Evolutionary conservation across 306 rosid genomes (phyloP).

Genomic region (Cotoneaster glaucophyllus): DNA sequence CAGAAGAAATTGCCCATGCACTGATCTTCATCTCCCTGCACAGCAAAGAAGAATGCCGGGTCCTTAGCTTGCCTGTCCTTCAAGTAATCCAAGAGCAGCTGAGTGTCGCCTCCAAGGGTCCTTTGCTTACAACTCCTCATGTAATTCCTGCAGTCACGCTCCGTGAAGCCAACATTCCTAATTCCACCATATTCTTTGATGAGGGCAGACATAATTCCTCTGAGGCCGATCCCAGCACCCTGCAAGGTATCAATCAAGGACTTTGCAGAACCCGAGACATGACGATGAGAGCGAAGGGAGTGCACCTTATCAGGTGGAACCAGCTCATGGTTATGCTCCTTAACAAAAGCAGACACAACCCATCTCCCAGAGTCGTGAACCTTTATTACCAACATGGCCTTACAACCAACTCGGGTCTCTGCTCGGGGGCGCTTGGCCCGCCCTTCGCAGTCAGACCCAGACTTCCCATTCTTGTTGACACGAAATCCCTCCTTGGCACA

Average conservation of each 20-base stretch:
- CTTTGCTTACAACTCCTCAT: constrained; percentile 29
- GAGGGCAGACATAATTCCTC: constrained; percentile 38
- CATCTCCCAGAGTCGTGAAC: constrained; percentile 38
- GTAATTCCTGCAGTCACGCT: constrained; percentile 36
- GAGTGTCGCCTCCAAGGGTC: constrained; percentile 33
- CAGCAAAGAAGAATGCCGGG: constrained; percentile 24
- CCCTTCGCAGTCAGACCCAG: constrained; percentile 14
- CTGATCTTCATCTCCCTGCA: constrained; percentile 31
- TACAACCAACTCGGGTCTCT: constrained; percentile 38
- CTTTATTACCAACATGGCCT: constrained; percentile 48
- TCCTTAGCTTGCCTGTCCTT: constrained; percentile 23
- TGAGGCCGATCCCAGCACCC: constrained; percentile 35
- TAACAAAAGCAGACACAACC: constrained; percentile 28
- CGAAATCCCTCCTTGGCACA: constrained; percentile 55
- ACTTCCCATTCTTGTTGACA: constrained; percentile 31
- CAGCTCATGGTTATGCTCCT: constrained; percentile 32
- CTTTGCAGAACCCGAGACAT: constrained; percentile 27
- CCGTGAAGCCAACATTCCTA: constrained; percentile 27
- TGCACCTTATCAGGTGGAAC: constrained; percentile 35
- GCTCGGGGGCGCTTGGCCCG: constrained; percentile 42
- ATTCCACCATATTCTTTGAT: constrained; percentile 30
- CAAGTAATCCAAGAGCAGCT: constrained; percentile 27
- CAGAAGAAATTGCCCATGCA: constrained; percentile 30
- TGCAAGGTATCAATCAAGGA: constrained; percentile 32
- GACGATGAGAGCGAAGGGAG: constrained; percentile 30